A percentile compares a stretch with the other conserved stretches of the same genome.
Conservation (phyloP, 768 basidiomycete species). For the Pleurotus tuber-regium region DNA sequence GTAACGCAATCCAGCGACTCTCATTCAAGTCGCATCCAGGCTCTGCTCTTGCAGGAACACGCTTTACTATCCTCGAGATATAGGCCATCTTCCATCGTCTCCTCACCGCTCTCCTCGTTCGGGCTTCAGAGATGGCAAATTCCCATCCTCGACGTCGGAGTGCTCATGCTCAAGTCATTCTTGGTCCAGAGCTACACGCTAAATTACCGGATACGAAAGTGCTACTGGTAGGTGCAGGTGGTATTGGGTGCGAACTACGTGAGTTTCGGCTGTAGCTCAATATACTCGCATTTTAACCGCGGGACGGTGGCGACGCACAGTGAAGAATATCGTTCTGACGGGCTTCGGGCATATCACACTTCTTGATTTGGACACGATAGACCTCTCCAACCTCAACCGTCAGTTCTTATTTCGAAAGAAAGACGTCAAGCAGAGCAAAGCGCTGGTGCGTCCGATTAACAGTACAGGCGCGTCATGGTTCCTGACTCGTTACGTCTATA, state of each 20-base stretch:
- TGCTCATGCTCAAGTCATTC: constrained; percentile 70
- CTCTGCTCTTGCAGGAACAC: too few relatives aligned
- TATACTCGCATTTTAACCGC: too few relatives aligned
- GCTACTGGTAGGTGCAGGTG: constrained; percentile 92
- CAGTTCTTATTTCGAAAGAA: constrained; percentile 97
- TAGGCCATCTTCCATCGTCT: too few relatives aligned
- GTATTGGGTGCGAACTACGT: constrained; percentile 97
- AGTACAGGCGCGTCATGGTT: neutral
- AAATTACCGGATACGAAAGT: constrained; percentile 65
- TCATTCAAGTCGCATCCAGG: too few relatives aligned
- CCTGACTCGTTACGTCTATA: neutral
- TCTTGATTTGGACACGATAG: constrained; percentile 96
- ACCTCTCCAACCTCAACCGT: constrained; percentile 94
- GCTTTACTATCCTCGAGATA: too few relatives aligned
- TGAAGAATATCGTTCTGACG: constrained; percentile 93
- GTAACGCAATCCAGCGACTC: too few relatives aligned
- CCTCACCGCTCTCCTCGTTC: too few relatives aligned
- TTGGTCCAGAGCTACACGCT: constrained; percentile 69
- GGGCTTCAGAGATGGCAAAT: too few relatives aligned
- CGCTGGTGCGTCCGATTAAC: constrained; percentile 55
- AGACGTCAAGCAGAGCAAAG: constrained; percentile 96
- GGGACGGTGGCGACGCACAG: too few relatives aligned
- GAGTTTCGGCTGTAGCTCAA: constrained; percentile 28
- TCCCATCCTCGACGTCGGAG: constrained; percentile 49
- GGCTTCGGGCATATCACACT: constrained; percentile 93